Evolutionary conservation across 352 stramenopile species (phyloP), one percentile per base, ranked within the genome.

Genomic region (Elongisporangium prolatum): DNA sequence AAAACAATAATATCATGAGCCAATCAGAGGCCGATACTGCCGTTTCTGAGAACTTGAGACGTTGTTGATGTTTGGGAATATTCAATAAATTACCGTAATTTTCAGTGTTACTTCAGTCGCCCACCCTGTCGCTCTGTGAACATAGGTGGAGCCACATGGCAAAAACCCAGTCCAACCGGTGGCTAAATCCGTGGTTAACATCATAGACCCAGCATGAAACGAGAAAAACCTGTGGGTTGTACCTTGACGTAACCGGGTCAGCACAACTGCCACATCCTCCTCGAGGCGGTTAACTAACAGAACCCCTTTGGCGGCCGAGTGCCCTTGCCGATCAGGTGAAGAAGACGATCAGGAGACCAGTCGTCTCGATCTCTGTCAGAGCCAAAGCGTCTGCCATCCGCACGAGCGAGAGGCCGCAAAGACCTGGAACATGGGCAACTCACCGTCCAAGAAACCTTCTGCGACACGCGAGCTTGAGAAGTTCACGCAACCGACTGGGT

Each of bases 371-470:
- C 9, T 44, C 34, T 44, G 10, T 44, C 34, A 44, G 34, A 44
- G 34, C 34, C 34, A 44, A 44, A 44, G 34, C 34, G 11, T 44
- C 34, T 44, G 14, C 11, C 10, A 11, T 44, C 34, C 34, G 34
- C 34, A 44, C 34, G 34, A 3, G 6, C 34, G 1, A 44, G 34
- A 1, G 34, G 10, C 34, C 34, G 14, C 34, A 24, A 44, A n/a
- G 14, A 7, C 17, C n/a, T n/a, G n/a, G n/a, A 24, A 4, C n/a
- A 91, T 91, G 81, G 81, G 81, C 14, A 91, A 91, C 71, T 81
- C 77, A 47, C 72, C 80, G 63, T 85, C 72, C 22, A 84, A 75
- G 60, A 71, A 67, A 38, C 60, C 67, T 47, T 84, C 77, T 14
- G 54, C 64, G 37, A 59, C 68, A 38, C 70, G 78, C 50, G 80